A percentile compares a stretch with the other conserved stretches of the same genome.
Conservation (phyloP, 2,329 filamentous ascomycete genomes). For the Pleomassaria siparia region DNA sequence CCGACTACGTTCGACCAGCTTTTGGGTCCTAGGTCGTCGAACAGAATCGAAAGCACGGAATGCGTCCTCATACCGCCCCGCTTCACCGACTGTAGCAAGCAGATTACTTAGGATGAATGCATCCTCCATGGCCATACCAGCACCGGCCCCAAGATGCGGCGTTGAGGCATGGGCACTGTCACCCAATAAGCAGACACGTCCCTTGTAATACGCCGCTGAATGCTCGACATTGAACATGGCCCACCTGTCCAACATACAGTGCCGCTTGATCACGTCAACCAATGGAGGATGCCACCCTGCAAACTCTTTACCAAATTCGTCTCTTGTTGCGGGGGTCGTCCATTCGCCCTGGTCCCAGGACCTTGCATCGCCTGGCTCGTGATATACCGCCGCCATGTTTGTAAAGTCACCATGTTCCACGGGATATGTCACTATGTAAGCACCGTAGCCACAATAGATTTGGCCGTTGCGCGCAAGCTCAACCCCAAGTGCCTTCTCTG, state of each 20-base stretch:
- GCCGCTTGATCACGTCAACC: slow-evolving; percentile 13
- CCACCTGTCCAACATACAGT: slow-evolving; percentile 48
- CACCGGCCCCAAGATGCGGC: slow-evolving; percentile 57
- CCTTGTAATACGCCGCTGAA: slow-evolving; percentile 44
- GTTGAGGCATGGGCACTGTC: slow-evolving; percentile 58
- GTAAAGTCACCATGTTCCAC: slow-evolving; percentile 58
- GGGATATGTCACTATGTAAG: slow-evolving; percentile 62
- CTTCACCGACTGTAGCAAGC: slow-evolving; percentile 19
- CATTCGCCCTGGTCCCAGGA: slow-evolving; percentile 15
- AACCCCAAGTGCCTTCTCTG: slow-evolving; percentile 49
- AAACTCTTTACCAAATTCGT: slow-evolving; percentile 21
- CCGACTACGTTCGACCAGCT: slow-evolving; percentile 33
- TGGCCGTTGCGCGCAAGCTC: slow-evolving; percentile 53
- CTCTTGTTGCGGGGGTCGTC: slow-evolving; percentile 19
- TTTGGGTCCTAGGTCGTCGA: slow-evolving; percentile 41
- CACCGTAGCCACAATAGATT: slow-evolving; percentile 59
- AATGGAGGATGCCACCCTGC: slow-evolving; percentile 16
- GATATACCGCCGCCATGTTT: slow-evolving; percentile 46
- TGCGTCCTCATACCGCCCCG: slow-evolving; percentile 27
- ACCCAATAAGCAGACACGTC: slow-evolving; percentile 50
- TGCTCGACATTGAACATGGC: slow-evolving; percentile 55
- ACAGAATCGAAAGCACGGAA: slow-evolving; percentile 42
- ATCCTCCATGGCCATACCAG: slow-evolving; percentile 58
- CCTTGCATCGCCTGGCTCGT: slow-evolving; percentile 9
- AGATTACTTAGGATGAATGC: slow-evolving; percentile 47